These are phyloP conservation scores for Suhomyces faveliae DNA, from an alignment of 805 yeast genomes.

Conservation along the genomic window DNA sequence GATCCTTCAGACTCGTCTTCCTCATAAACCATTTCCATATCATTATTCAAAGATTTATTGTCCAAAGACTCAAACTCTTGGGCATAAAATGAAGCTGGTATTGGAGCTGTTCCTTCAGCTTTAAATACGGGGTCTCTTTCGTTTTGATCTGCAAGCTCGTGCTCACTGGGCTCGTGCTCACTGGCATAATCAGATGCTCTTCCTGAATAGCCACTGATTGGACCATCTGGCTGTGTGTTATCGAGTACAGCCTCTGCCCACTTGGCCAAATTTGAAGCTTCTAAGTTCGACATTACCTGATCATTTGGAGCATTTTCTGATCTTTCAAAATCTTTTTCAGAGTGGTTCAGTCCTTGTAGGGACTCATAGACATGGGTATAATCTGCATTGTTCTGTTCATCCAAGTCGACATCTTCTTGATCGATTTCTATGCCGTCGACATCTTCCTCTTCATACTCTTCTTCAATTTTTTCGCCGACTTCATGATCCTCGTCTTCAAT, in stretches of 20 bases:
- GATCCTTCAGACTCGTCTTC: slow-evolving; percentile 19
- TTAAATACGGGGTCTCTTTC: neutral
- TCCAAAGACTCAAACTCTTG: slow-evolving; percentile 4
- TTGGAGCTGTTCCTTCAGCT: slow-evolving; percentile 8
- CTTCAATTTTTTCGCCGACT: slow-evolving; percentile 4
- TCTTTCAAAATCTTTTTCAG: neutral
- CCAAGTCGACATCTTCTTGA: slow-evolving; percentile 1
- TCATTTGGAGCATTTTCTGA: neutral
- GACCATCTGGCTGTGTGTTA: neutral
- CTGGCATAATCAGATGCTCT: slow-evolving; percentile 8
- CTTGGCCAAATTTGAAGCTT: neutral
- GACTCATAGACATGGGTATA: slow-evolving; percentile 1
- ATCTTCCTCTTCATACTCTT: slow-evolving; percentile 4
- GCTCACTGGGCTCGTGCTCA: slow-evolving; percentile 20
- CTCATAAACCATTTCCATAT: slow-evolving; percentile 7
- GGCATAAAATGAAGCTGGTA: slow-evolving; percentile 13
- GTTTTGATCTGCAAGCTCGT: slow-evolving; percentile 17
- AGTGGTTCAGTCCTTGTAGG: neutral
- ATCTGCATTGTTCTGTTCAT: neutral
- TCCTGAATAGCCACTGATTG: neutral
- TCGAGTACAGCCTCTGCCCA: neutral
- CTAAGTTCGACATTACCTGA: neutral
- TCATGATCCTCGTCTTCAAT: slow-evolving; percentile 4
- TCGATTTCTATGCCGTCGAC: slow-evolving; percentile 3
- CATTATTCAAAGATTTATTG: too few species aligned